phyloP scores from a whole-genome alignment of 192 early-diverging fungal species.

The Chytriomyces confervae region DNA sequence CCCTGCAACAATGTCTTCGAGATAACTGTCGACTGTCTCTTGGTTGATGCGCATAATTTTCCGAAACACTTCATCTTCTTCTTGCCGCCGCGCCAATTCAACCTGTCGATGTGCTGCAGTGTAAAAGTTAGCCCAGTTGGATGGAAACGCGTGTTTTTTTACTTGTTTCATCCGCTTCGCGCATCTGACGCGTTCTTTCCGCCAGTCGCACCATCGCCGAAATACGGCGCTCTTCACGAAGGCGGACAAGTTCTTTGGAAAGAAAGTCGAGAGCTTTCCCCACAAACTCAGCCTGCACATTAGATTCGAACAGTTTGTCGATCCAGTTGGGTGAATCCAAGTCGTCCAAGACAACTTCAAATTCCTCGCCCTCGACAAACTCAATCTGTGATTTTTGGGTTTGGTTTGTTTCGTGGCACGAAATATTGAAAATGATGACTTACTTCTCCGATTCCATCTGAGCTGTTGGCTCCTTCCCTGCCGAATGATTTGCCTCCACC shows the following conservation, averaged over 20 bases:
- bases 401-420: neutral
- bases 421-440: neutral
- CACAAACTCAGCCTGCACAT: constrained; percentile 53
- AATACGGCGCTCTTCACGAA: constrained; percentile 58
- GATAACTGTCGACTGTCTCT: constrained; percentile 63
- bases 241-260: constrained; percentile 60
- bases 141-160: neutral
- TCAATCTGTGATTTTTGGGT: constrained; percentile 1
- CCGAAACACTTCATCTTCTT: constrained; percentile 61
- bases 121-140: constrained; percentile 21
- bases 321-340: constrained; percentile 32
- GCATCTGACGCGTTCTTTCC: constrained; percentile 59
- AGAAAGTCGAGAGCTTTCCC: constrained; percentile 62
- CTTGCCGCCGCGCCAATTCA: constrained; percentile 51
- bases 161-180: constrained; percentile 52
- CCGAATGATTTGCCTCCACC: neutral
- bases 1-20: constrained; percentile 57
- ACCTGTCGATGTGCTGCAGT: constrained; percentile 48
- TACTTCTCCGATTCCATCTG: neutral
- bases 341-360: constrained; percentile 18
- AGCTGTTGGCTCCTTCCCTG: too few species aligned
- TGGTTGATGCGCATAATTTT: constrained; percentile 63
- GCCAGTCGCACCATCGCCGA: constrained; percentile 64
- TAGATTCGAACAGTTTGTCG: constrained; percentile 46
- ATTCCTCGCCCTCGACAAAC: constrained; percentile 32